Base-by-base conservation (phyloP, 257 asterid species). In the Salvia rosmarinus region DNA sequence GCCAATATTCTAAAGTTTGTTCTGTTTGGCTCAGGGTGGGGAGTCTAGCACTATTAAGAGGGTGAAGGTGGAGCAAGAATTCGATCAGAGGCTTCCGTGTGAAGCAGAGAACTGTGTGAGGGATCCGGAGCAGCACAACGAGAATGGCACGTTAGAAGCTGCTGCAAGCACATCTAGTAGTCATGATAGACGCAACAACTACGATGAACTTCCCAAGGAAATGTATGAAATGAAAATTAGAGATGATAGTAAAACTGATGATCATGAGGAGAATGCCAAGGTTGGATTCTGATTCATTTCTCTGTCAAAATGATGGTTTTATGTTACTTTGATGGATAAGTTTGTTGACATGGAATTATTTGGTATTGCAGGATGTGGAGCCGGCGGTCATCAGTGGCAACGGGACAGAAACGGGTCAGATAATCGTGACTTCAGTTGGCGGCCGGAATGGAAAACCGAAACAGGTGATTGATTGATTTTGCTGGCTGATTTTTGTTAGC, bases 321-420 rank as follows among this genome's bases (percentile, higher is more conserved):
- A 37, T 40, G 13, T 42, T 9, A 17, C 55, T 55, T 17, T 40
- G 60, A 39, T 34, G 16, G 52, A 39, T 44, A n/a, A 42, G 47
- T 64, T 39, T 65, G 25, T 32, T 79, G 64, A 79, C 35, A 58
- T 10, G 69, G 16, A 12, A 52, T 46, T 67, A 2, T 2, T 39
- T 39, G 39, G 0, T 32, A 1, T 63, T 63, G 50, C 78, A 90
- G 97, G 96, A 85, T 76, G 73, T 69, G 79, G 98, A 88, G 68
- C 86, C 96, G 25, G 58, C 85, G 0, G 85, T 93, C 77, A 87
- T 94, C 54, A 85, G 86, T 64, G 92, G 91, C 59, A 82, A 81
- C 0, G 96, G 98, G 71, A 85, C 96, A 19, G 99, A 95, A 84
- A 70, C 98, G 32, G 98, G 98, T 59, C 95, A 91, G 86, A 82